These are phyloP conservation scores for Hysterangium stoloniferum DNA, from an alignment of 768 basidiomycete genomes.

Conservation along the genomic window DNA sequence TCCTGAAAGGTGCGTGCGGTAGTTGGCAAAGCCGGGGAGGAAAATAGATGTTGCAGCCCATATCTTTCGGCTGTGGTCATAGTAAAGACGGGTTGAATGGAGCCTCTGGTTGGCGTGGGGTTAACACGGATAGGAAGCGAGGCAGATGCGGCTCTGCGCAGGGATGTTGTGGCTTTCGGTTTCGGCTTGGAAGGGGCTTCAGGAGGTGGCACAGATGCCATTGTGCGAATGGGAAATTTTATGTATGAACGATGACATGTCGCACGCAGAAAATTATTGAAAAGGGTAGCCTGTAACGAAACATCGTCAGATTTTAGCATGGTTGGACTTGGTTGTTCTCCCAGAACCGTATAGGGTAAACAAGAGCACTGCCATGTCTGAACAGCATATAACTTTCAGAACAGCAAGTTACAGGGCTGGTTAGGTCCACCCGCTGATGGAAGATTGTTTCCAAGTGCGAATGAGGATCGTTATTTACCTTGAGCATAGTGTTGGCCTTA, in stretches of 20 bases:
- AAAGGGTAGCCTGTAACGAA: no score
- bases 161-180: conserved; percentile 74
- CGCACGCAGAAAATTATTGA: no score
- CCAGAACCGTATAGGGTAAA: no score
- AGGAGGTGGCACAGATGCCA: not conserved
- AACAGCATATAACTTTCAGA: no score
- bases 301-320: no score
- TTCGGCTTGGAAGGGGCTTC: conserved; percentile 42
- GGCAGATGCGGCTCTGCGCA: conserved; percentile 75
- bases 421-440: no score
- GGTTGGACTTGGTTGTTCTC: no score
- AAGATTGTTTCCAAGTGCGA: no score
- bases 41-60: conserved; percentile 53
- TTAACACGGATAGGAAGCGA: conserved; percentile 82
- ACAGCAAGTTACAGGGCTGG: no score
- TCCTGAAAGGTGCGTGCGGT: conserved; percentile 55
- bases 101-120: conserved; percentile 76
- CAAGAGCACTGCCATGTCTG: no score
- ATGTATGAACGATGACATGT: not conserved
- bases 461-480: no score
- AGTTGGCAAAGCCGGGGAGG: conserved; percentile 41
- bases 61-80: conserved; percentile 85
- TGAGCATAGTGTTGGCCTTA: no score
- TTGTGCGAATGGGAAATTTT: not conserved
- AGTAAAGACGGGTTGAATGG: conserved; percentile 74